A percentile compares a stretch with the other conserved stretches of the same genome.
Conservation (phyloP, 495 filamentous ascomycete genomes). For the Penicillium silybi region DNA sequence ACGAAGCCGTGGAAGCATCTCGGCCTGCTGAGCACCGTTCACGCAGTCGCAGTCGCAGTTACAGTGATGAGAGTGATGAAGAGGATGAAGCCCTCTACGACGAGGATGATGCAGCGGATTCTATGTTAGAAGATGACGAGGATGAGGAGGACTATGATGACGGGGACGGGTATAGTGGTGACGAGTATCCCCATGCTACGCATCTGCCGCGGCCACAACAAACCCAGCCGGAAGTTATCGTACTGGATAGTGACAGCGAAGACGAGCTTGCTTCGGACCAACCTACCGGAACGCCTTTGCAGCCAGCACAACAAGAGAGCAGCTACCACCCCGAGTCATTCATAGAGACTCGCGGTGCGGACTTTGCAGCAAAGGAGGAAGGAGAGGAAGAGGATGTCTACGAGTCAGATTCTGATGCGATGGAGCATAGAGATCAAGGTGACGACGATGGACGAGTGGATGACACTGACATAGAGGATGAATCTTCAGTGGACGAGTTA, state of each 20-base stretch:
- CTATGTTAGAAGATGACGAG: conserved; percentile 9
- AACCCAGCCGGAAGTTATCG: conserved; percentile 35
- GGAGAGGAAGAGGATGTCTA: conserved; percentile 5
- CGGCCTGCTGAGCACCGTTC: not conserved
- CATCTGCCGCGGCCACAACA: not conserved
- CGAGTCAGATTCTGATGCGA: conserved; percentile 2
- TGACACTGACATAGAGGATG: conserved; percentile 18
- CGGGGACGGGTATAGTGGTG: conserved; percentile 4
- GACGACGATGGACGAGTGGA: conserved; percentile 7
- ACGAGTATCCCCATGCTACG: conserved; percentile 5
- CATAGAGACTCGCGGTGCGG: not conserved
- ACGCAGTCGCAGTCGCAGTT: not conserved
- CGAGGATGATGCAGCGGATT: conserved; percentile 9
- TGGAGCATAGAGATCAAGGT: conserved; percentile 2
- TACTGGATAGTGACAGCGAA: conserved; percentile 43
- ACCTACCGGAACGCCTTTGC: not conserved
- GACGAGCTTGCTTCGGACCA: conserved; percentile 27
- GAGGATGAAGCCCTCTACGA: conserved; percentile 3
- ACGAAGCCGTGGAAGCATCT: not conserved
- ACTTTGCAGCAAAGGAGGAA: not conserved
- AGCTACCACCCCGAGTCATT: not conserved
- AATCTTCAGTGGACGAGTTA: conserved; percentile 13
- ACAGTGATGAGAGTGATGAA: not conserved
- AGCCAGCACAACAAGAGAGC: not conserved
- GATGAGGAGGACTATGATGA: conserved; percentile 23